Percentiles rank a stretch among this genome's conserved stretches.
Evolutionary conservation across 2,329 filamentous ascomycete species (phyloP).

Genomic region (Ascochyta rabiei): DNA sequence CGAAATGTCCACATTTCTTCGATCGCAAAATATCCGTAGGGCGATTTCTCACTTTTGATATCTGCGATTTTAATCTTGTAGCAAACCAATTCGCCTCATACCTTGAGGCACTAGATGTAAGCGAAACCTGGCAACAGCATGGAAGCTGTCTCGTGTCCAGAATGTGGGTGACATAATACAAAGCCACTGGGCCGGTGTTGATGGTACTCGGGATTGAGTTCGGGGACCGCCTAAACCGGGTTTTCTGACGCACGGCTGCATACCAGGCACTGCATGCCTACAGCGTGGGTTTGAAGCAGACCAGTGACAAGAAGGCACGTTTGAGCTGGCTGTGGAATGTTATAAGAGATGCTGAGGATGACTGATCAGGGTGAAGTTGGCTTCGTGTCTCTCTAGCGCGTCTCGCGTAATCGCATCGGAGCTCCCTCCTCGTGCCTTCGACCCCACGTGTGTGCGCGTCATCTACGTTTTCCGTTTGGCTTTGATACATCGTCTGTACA

Average conservation of each 20-base stretch:
- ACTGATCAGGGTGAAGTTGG: not conserved
- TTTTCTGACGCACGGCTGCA: not conserved
- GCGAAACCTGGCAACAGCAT: not conserved
- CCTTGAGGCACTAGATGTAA: not conserved
- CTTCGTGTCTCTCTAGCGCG: slow-evolving; percentile 2
- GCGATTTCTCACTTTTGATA: not conserved
- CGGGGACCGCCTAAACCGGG: slow-evolving; percentile 7
- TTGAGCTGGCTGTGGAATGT: not conserved
- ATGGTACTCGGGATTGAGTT: slow-evolving; percentile 10
- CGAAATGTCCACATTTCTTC: too few relatives aligned
- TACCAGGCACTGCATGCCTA: not conserved
- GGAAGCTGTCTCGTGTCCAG: not conserved
- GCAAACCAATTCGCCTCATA: not conserved
- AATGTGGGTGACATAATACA: slow-evolving; percentile 1
- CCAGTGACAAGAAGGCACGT: not conserved
- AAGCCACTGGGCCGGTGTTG: slow-evolving; percentile 7
- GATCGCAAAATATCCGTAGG: too few relatives aligned
- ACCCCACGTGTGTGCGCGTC: not conserved
- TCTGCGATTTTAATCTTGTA: too few relatives aligned
- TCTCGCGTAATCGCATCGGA: slow-evolving; percentile 10
- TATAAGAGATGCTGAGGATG: not conserved
- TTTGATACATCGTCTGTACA: not conserved
- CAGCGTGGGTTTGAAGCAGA: not conserved
- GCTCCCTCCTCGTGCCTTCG: not conserved
- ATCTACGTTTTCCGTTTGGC: not conserved